Base-by-base conservation (phyloP, 139 green algal genomes). In the Chlorella ohadii region DNA sequence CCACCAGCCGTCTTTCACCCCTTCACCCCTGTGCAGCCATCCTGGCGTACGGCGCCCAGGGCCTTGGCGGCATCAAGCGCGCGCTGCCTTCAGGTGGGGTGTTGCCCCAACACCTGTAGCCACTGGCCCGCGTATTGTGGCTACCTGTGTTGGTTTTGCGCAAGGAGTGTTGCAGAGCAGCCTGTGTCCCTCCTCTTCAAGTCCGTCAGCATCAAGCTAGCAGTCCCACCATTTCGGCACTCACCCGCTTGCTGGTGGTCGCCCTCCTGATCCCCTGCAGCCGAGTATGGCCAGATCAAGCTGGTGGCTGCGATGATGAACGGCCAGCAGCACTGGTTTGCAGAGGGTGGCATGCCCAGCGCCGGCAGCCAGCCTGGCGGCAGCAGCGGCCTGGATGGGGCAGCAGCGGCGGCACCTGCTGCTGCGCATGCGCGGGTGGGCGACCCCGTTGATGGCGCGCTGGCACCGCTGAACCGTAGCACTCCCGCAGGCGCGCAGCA, bases 261-360 rank as follows among this genome's bases (percentile, higher is more conserved):
- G n/a, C n/a, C n/a, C n/a, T n/a, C n/a, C n/a, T n/a, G n/a, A n/a
- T n/a, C n/a, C 13, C 34, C 31, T 75, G 38, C 76, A 55, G 38
- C 41, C 7, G 81, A 83, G 39, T 89, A 87, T 19, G 79, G 71
- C 38, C 70, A 87, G 38, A 87, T 84, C 80, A 88, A 88, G 81
- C 67, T 87, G 68, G 85, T 88, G 79, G 79, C 79, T 6, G 85
- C 79, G 6, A 72, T 87, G 68, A 77, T 87, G 68, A 73, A 87
- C 57, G 23, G 9, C 0, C 31, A 34, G 41, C 34, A 75, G 70
- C 61, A 71, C 44, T 86, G 76, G 83, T 86, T 85, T 55, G 39
- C 51, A 22, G 12, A 59, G 15, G 51, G 51, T 22, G 51, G 12
- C 51, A 4, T 13, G 15, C 12, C 51, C 51, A 22, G 51, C 51